Evolutionary conservation across 805 yeast species (phyloP), one percentile per base, ranked within the genome.

Genomic region (Cyberlindnera nakhonratchasimensis): DNA sequence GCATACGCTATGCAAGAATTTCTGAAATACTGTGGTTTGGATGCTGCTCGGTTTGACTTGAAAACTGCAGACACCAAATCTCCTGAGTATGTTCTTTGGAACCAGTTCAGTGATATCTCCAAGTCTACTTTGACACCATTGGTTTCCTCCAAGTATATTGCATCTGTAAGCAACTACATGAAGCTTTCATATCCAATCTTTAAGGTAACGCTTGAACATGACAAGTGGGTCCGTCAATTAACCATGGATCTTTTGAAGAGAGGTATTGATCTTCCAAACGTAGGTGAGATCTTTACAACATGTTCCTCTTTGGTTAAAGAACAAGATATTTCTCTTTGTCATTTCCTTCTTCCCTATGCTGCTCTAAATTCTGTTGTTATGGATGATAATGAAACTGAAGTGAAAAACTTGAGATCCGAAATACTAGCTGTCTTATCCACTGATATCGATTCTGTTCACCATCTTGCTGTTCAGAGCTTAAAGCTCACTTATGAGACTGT

Each of bases 1-100:
- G 96, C 96, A 0, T 84, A 77, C 61, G 84, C 91, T 0, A 86
- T 93, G 77, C 99, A 93, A 59, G 93, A 88, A 48, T 80, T 82
- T 37, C 64, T 93, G 39, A 79, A 79, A 49, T 72, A 79, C 13
- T 71, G 88, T 57, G 80, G 75, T 2, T 62, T 80, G 18, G 66
- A 66, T 38, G 54, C 65, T 1, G 48, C 56, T 8, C 52, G 61
- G 6, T 59, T 69, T 56, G 61, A 64, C 37, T 38, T 63, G 3
- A 48, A 52, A 17, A 42, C 46, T 8, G 52, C 54, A 5, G 63
- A 59, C 5, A 22, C 42, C 1, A 40, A 22, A n/a, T 48, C 57
- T 13, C 61, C 63, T 11, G 65, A 65, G 19, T 57, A 51, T 20
- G 50, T 55, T 5, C 65, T 80, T 2, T 86, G 95, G 95, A 64